Conservation (phyloP, 352 stramenopile genomes). For the Elongisporangium senticosum region DNA sequence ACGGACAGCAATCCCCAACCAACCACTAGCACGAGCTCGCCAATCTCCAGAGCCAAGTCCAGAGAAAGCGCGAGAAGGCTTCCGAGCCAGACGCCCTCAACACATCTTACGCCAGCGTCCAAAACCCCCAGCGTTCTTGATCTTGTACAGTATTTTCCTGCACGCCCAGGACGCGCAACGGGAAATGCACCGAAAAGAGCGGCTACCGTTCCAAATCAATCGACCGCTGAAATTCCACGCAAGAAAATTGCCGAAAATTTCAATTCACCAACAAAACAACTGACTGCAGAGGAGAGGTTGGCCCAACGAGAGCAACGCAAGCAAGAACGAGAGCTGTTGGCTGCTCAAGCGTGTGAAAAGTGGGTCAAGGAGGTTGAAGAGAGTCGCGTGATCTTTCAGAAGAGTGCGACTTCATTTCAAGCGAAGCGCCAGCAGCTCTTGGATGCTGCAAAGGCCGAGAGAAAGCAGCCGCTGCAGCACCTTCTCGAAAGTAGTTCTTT, state of each 20-base stretch:
- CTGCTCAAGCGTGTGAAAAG: background rate
- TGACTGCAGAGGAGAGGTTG: background rate
- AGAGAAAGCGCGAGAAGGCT: background rate
- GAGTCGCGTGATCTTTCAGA: background rate
- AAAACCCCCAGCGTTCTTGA: background rate
- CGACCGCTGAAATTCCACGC: background rate
- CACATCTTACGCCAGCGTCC: background rate
- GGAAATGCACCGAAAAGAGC: background rate
- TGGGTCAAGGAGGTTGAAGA: background rate
- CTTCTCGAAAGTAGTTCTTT: background rate
- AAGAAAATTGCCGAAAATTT: background rate
- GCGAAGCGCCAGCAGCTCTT: background rate
- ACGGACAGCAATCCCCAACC: background rate
- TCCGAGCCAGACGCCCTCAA: background rate
- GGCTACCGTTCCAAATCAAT: background rate
- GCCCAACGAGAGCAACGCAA: background rate
- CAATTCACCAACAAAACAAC: background rate
- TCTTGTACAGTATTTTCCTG: background rate
- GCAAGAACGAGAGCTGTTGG: background rate
- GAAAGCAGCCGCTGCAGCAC: background rate
- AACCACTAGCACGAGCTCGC: background rate
- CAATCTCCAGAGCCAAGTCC: background rate
- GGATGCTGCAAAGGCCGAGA: background rate
- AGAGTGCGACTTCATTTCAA: background rate
- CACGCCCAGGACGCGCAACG: background rate